Evolutionary conservation across 2,329 filamentous ascomycete genomes (phyloP).

Genomic region (Fusarium stilboides): DNA sequence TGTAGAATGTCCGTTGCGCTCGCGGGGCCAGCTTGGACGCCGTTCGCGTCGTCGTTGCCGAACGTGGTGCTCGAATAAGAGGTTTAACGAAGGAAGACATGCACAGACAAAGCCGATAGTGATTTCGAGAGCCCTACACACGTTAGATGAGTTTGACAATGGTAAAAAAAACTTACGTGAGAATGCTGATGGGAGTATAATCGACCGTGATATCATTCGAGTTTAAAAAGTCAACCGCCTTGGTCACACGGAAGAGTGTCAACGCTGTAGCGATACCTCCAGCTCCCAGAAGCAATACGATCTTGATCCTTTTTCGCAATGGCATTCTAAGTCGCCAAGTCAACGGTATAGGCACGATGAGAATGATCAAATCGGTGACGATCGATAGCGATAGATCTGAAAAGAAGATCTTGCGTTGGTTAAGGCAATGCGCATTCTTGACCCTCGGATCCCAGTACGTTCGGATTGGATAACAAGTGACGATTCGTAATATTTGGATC

Average conservation of each 20-base stretch:
- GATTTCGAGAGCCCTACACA: conserved; percentile 31
- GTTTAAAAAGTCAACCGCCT: conserved; percentile 30
- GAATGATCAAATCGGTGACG: conserved; percentile 39
- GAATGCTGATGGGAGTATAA: conserved; percentile 34
- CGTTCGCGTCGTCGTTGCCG: conserved; percentile 25
- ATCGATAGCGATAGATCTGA: conserved; percentile 35
- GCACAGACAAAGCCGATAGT: conserved; percentile 46
- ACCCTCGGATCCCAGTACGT: conserved; percentile 57
- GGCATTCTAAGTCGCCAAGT: conserved; percentile 39
- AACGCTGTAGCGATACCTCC: conserved; percentile 43
- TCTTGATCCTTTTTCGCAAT: conserved; percentile 42
- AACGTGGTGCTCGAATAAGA: conserved; percentile 35
- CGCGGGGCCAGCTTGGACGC: not conserved
- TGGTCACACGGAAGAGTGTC: conserved; percentile 31
- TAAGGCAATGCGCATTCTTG: conserved; percentile 52
- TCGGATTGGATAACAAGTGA: conserved; percentile 59
- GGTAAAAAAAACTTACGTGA: conserved; percentile 23
- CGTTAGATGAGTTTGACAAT: not conserved
- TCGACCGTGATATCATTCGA: conserved; percentile 43
- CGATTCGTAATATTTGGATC: conserved; percentile 56
- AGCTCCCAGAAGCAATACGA: conserved; percentile 38
- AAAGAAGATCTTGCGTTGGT: conserved; percentile 52
- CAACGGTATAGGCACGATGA: conserved; percentile 37
- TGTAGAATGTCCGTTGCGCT: conserved; percentile 1
- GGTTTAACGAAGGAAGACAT: conserved; percentile 42